Evolutionary conservation across 768 basidiomycete species (phyloP).

Genomic region (Suillus discolor): DNA sequence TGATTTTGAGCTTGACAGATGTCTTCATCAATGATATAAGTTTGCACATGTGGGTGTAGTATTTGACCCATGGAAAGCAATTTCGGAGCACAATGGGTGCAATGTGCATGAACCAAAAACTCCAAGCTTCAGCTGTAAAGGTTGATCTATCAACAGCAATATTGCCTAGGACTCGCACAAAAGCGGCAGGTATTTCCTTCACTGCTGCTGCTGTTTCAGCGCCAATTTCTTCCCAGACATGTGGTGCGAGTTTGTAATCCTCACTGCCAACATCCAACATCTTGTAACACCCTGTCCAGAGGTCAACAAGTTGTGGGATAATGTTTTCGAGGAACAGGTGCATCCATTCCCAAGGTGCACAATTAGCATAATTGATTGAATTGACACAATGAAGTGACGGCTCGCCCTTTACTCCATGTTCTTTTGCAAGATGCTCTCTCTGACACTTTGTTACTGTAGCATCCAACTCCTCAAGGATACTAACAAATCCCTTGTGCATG

Average conservation of each 20-base stretch:
- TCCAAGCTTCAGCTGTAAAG: constrained; percentile 22
- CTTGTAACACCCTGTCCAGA: constrained; percentile 46
- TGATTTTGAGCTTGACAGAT: constrained; percentile 3
- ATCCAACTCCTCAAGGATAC: constrained; percentile 8
- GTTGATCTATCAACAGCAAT: constrained; percentile 2
- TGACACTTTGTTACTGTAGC: background rate
- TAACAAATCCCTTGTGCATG: constrained; percentile 21
- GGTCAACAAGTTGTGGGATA: constrained; percentile 14
- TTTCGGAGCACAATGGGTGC: constrained; percentile 19
- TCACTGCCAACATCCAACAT: constrained; percentile 33
- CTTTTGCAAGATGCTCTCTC: constrained; percentile 9
- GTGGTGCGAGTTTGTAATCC: constrained; percentile 27
- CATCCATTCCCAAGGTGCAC: constrained; percentile 18
- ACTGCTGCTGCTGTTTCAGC: constrained; percentile 13
- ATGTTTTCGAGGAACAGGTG: constrained; percentile 20
- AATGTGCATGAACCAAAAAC: constrained; percentile 18
- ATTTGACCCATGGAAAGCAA: background rate
- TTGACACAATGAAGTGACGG: constrained; percentile 16
- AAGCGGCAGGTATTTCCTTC: constrained; percentile 8
- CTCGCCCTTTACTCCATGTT: constrained; percentile 37
- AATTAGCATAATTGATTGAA: constrained; percentile 9
- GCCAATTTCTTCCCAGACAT: constrained; percentile 44
- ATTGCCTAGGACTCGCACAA: constrained; percentile 9
- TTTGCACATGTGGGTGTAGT: constrained; percentile 4
- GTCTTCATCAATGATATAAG: constrained; percentile 6